Evolutionary conservation across 2,329 filamentous ascomycete genomes (phyloP).

Genomic region (Berkeleyomyces basicola): DNA sequence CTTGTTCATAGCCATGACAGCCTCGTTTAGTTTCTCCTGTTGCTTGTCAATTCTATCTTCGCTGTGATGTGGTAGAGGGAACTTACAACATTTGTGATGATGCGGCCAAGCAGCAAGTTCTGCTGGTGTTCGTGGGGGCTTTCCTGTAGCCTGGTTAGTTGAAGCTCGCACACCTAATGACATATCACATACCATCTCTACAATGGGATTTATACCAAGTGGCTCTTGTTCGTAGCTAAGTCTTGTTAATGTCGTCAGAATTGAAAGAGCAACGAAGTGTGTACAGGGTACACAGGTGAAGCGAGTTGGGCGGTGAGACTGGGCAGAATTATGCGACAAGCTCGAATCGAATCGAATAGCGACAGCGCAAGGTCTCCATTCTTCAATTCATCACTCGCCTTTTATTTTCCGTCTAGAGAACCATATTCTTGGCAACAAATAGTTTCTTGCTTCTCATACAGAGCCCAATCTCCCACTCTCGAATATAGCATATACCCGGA

Average conservation of each 20-base stretch:
- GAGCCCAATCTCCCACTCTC: neutral
- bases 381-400: neutral
- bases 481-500: neutral
- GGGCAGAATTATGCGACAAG: slow-evolving; percentile 10
- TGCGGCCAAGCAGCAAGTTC: slow-evolving; percentile 77
- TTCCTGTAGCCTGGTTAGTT: slow-evolving; percentile 37
- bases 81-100: slow-evolving; percentile 92
- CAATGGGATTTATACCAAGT: neutral
- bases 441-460: neutral
- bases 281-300: neutral
- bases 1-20: slow-evolving; percentile 83
- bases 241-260: neutral
- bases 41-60: slow-evolving; percentile 11
- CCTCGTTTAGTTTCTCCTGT: slow-evolving; percentile 94
- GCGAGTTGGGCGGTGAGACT: slow-evolving; percentile 11
- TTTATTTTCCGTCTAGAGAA: neutral
- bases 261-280: neutral
- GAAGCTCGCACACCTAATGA: neutral
- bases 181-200: neutral
- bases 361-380: neutral
- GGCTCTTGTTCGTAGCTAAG: neutral
- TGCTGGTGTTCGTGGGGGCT: slow-evolving; percentile 97
- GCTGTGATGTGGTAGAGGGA: too few species aligned
- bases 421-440: too few species aligned
- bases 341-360: neutral